Base-by-base conservation (phyloP, 495 filamentous ascomycete species). In the Neurospora sp. region DNA sequence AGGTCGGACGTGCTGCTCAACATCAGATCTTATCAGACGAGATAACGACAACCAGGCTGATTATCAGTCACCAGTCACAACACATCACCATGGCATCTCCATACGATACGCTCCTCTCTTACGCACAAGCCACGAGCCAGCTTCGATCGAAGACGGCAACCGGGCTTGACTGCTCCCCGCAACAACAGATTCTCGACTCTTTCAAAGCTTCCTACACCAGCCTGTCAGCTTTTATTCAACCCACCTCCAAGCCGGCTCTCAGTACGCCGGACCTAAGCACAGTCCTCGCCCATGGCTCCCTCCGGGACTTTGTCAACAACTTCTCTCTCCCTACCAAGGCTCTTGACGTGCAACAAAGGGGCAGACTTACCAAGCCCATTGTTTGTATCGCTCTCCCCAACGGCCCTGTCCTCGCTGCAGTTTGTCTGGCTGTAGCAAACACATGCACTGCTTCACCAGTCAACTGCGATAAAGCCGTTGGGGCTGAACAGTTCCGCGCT, bases 361-460 rank as follows among this genome's bases (percentile, higher is more conserved):
- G 37, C 23, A 35, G 20, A 2, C 71, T 72, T 11, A 35, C 2
- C 54, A 82, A 82, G 48, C 81, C 81, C 37, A 74, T 80, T 18
- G 77, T 83, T 41, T 79, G 77, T 6, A 77, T 83, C 59, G 76
- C 78, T 38, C 70, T 83, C 0, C 78, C 80, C 35, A 83, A 82
- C 69, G 82, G 82, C 27, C 81, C 77, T 38, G 74, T 82, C 5
- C 74, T 82, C 5, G 82, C 80, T 5, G 70, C 81, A 18, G 76
- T 80, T 2, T 75, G 76, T 39, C 20, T 82, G 16, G 77, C 81
- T 0, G 77, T 79, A 37, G 73, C 82, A 5, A 77, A 76, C 31
- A 79, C 77, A 44, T 83, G 77, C 74, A 81, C 75, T 12, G 80
- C 80, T 41, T 80, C 79, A 23, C 82, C 82, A 8, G 69, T 83